Conservation (phyloP, 768 basidiomycete species). For the Mycena epipterygia region DNA sequence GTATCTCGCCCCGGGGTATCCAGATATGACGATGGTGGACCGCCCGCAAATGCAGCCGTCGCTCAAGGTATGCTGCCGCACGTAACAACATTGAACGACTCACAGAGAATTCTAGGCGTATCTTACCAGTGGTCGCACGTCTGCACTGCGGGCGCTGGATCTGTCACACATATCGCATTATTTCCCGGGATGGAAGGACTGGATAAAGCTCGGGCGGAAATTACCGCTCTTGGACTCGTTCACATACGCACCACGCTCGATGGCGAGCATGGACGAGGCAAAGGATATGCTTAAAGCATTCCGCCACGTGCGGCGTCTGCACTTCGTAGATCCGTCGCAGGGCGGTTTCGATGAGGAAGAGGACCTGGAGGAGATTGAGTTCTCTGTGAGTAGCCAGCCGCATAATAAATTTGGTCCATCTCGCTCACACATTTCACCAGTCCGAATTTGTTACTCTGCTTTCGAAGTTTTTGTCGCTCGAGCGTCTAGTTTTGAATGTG, state of each 20-base stretch:
- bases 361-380: neutral
- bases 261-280: no score
- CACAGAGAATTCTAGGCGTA: neutral
- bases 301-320: no score
- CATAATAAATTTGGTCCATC: no score
- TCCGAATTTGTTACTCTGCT: neutral
- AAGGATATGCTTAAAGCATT: no score
- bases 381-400: neutral
- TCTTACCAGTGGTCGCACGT: neutral
- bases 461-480: neutral
- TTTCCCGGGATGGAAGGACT: no score
- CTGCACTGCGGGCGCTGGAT: constrained; percentile 3
- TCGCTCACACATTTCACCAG: neutral
- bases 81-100: neutral
- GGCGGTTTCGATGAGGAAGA: neutral
- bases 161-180: no score
- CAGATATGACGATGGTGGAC: neutral
- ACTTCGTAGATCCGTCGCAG: no score
- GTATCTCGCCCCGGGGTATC: neutral
- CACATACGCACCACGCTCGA: no score
- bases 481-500: no score
- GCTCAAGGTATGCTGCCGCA: neutral
- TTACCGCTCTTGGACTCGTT: no score
- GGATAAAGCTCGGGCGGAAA: no score
- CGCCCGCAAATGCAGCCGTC: neutral